These are phyloP conservation scores for Leccinum subtestaceum DNA, from an alignment of 768 basidiomycete genomes.

Conservation along the genomic window DNA sequence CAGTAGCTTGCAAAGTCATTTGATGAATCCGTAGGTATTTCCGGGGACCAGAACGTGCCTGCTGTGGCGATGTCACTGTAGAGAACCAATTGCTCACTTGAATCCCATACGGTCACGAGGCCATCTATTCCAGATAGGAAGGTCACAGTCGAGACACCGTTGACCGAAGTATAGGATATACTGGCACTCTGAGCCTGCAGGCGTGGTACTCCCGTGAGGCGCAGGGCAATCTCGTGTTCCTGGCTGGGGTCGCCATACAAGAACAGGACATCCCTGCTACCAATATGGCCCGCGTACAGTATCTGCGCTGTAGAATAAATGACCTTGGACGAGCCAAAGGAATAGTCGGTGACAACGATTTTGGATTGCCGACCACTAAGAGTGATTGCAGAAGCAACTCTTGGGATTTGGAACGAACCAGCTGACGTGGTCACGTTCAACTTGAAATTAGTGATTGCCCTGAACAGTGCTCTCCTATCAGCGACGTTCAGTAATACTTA, in stretches of 20 bases:
- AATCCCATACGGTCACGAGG: constrained; percentile 64
- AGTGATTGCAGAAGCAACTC: constrained; percentile 49
- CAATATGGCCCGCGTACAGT: constrained; percentile 63
- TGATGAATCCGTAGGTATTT: constrained; percentile 41
- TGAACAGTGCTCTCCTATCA: not conserved
- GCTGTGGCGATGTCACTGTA: constrained; percentile 66
- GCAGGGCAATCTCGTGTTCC: constrained; percentile 52
- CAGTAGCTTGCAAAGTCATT: constrained; percentile 60
- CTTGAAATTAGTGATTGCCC: constrained; percentile 48
- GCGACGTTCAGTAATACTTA: not conserved
- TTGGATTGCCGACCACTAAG: constrained; percentile 73
- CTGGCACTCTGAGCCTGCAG: constrained; percentile 25
- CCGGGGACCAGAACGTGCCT: constrained; percentile 75
- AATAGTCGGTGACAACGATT: constrained; percentile 67
- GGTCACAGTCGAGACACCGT: constrained; percentile 43
- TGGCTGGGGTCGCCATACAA: constrained; percentile 56
- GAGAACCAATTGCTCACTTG: constrained; percentile 62
- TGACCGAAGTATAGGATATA: constrained; percentile 24
- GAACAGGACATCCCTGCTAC: constrained; percentile 60
- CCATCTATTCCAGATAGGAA: constrained; percentile 58
- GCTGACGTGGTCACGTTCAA: constrained; percentile 54
- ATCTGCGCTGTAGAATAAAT: constrained; percentile 74
- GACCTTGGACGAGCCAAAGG: constrained; percentile 61
- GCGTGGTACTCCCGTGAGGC: constrained; percentile 46
- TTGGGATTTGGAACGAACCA: constrained; percentile 56